A percentile compares a stretch with the other conserved stretches of the same genome.
Evolutionary conservation across 768 basidiomycete genomes (phyloP).

Genomic region (Lentinula lateritia): DNA sequence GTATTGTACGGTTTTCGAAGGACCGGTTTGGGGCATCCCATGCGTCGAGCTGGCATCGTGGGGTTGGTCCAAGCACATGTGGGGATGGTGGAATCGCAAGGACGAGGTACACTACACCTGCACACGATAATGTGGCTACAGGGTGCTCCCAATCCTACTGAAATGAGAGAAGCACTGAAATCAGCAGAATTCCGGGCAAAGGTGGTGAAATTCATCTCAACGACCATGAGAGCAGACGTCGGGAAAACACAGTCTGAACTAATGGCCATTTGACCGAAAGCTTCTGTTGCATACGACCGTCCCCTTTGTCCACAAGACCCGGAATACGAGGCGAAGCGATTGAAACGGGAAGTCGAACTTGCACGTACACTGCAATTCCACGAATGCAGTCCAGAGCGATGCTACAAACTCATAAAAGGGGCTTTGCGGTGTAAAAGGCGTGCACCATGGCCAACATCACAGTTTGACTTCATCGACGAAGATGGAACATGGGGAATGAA

Average conservation of each 20-base stretch:
- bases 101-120: slow-evolving; percentile 32
- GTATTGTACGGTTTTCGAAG: slow-evolving; percentile 29
- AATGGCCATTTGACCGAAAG: neutral
- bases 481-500: slow-evolving; percentile 25
- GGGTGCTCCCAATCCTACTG: slow-evolving; percentile 18
- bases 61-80: slow-evolving; percentile 15
- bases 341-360: slow-evolving; percentile 14
- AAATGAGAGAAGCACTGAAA: slow-evolving; percentile 17
- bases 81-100: slow-evolving; percentile 32
- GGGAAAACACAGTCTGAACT: slow-evolving; percentile 1
- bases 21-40: neutral
- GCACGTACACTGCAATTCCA: slow-evolving; percentile 27
- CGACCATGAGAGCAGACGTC: slow-evolving; percentile 26
- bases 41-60: slow-evolving; percentile 21
- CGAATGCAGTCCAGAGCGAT: slow-evolving; percentile 18
- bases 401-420: slow-evolving; percentile 12
- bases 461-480: slow-evolving; percentile 18
- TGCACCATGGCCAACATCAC: slow-evolving; percentile 21
- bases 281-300: slow-evolving; percentile 21
- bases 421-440: slow-evolving; percentile 25
- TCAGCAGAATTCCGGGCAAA: slow-evolving; percentile 19
- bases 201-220: slow-evolving; percentile 22
- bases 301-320: slow-evolving; percentile 24
- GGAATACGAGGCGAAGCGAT: slow-evolving; percentile 6
- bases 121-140: slow-evolving; percentile 34